Evolutionary conservation across 352 stramenopile species (phyloP).

Genomic region (Nothophytophthora sp.): DNA sequence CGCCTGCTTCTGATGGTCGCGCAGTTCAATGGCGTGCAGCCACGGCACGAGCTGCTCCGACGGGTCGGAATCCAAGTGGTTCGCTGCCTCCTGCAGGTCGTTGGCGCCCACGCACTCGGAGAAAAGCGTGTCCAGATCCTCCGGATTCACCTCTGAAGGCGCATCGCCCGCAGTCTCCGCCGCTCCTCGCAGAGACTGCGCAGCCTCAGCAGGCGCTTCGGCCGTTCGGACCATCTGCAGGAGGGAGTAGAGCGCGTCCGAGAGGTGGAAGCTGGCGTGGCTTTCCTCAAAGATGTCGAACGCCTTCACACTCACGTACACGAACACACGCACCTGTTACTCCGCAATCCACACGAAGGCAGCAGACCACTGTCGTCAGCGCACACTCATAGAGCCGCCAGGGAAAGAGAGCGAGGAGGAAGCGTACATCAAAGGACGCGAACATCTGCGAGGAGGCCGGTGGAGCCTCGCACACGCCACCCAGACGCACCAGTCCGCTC

Average conservation of each 20-base stretch:
- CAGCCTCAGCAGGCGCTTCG: constrained; percentile 13
- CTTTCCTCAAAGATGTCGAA: constrained; percentile 70
- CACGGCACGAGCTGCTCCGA: constrained; percentile 41
- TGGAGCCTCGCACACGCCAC: constrained; percentile 45
- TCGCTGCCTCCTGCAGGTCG: constrained; percentile 14
- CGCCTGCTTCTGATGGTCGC: constrained; percentile 82
- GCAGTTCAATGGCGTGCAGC: constrained; percentile 70
- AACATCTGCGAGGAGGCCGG: constrained; percentile 61
- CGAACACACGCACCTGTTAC: constrained; percentile 43
- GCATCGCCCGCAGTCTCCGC: constrained; percentile 8
- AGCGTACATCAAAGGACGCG: constrained; percentile 59
- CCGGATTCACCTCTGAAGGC: constrained; percentile 24
- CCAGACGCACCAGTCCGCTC: constrained; percentile 45
- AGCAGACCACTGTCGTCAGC: not conserved
- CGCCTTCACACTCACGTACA: constrained; percentile 58
- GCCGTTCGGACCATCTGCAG: constrained; percentile 46
- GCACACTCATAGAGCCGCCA: not conserved
- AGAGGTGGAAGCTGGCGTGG: constrained; percentile 63
- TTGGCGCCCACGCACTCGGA: constrained; percentile 52
- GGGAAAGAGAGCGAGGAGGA: not conserved
- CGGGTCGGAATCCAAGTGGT: constrained; percentile 18
- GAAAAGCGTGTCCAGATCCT: constrained; percentile 68
- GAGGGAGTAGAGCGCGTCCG: constrained; percentile 56
- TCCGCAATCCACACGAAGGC: constrained; percentile 1
- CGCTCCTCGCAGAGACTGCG: not conserved